phyloP scores from a whole-genome alignment of 345 rosid genomes.

The Psidium guajava region DNA sequence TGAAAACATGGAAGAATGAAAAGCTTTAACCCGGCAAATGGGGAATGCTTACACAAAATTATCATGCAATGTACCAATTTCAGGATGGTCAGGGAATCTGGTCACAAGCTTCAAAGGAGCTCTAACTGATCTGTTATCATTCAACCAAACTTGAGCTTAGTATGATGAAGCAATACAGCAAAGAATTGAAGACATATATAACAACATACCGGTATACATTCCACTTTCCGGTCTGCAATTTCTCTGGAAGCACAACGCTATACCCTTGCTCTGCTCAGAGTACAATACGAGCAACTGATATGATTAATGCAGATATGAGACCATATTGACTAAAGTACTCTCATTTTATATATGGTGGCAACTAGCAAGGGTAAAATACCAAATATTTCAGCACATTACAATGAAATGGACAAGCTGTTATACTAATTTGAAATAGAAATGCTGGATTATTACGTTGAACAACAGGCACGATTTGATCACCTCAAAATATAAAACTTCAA shows the following conservation, averaged over 20 bases:
- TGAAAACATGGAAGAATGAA: background rate
- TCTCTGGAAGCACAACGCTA: constrained; percentile 93
- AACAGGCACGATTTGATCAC: background rate
- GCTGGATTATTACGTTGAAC: background rate
- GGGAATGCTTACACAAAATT: constrained; percentile 65
- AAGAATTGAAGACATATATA: background rate
- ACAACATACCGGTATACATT: constrained; percentile 67
- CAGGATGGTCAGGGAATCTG: constrained; percentile 78
- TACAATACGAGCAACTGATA: background rate
- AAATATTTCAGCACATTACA: background rate
- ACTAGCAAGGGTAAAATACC: background rate
- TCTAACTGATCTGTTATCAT: constrained; percentile 51
- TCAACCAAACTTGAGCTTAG: background rate
- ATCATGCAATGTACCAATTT: constrained; percentile 80
- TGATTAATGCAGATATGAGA: background rate
- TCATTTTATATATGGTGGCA: background rate
- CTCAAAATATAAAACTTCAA: background rate
- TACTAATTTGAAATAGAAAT: background rate
- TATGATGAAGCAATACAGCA: background rate
- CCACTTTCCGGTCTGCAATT: constrained; percentile 83
- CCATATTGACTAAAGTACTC: background rate
- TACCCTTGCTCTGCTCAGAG: constrained; percentile 60
- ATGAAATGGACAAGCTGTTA: background rate
- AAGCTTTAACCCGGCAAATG: background rate
- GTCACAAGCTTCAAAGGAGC: constrained; percentile 70